phyloP scores from a whole-genome alignment of 306 rosid species.

The Cercis canadensis region DNA sequence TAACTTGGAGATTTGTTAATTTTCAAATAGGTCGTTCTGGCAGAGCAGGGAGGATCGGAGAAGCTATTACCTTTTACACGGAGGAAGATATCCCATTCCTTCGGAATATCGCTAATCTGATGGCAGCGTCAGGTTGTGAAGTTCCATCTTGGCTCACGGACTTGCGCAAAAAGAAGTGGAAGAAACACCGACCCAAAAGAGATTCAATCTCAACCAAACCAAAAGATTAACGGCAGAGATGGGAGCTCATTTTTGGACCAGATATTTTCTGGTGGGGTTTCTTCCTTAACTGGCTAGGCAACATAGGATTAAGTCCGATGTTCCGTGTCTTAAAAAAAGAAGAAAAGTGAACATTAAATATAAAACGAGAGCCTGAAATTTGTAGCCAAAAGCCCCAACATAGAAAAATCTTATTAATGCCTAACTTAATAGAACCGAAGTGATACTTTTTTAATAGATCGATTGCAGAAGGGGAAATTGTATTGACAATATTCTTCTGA shows the following conservation, averaged over 20 bases:
- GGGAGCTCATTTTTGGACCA: background rate
- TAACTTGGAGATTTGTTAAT: constrained; percentile 28
- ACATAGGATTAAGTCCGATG: background rate
- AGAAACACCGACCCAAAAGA: constrained; percentile 84
- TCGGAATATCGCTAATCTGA: constrained; percentile 80
- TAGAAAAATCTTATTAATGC: no score
- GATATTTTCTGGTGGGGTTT: background rate
- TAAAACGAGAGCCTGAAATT: no score
- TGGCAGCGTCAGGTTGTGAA: constrained; percentile 87
- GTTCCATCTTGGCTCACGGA: constrained; percentile 80
- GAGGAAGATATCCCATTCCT: constrained; percentile 83
- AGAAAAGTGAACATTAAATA: no score
- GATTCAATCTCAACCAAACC: constrained; percentile 74
- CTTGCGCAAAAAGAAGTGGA: constrained; percentile 86
- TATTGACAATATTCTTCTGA: no score
- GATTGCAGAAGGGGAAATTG: no score
- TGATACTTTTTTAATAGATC: no score
- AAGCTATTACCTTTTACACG: constrained; percentile 88
- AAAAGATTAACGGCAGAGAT: constrained; percentile 33
- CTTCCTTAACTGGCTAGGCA: constrained; percentile 8
- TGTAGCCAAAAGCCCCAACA: no score
- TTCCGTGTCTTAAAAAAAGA: background rate
- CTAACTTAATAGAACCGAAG: no score
- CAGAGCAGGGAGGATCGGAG: constrained; percentile 94
- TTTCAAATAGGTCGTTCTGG: constrained; percentile 85